Percentiles rank a stretch among this genome's conserved stretches.
These are phyloP conservation scores for Aspergillus glaucus DNA, from an alignment of 2,329 filamentous ascomycete genomes.

Conservation along the genomic window DNA sequence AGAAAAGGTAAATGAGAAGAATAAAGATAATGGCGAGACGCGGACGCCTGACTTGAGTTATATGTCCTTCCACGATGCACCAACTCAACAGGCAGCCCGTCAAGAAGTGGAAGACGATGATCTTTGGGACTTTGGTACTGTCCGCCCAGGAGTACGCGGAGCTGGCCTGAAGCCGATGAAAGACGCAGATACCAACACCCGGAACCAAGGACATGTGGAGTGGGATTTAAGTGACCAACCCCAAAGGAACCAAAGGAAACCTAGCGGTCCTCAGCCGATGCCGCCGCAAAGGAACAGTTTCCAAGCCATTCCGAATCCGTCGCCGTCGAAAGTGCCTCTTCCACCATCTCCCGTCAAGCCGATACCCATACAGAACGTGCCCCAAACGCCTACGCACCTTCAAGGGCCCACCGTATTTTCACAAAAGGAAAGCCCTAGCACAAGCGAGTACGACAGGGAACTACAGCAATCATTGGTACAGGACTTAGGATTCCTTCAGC, in stretches of 20 bases:
- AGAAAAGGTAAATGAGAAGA: constrained; percentile 60
- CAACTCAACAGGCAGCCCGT: constrained; percentile 33
- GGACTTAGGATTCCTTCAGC: constrained; percentile 35
- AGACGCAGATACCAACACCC: constrained; percentile 71
- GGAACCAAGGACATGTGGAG: constrained; percentile 44
- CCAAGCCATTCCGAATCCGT: constrained; percentile 30
- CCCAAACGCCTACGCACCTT: constrained; percentile 44
- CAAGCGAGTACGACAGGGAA: constrained; percentile 36
- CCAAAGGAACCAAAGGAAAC: constrained; percentile 18
- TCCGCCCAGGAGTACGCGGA: constrained; percentile 68
- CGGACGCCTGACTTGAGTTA: constrained; percentile 32
- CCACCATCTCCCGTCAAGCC: constrained; percentile 54
- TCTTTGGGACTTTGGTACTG: constrained; percentile 91
- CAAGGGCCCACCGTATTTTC: constrained; percentile 33
- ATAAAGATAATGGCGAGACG: constrained; percentile 49
- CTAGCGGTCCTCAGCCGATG: constrained; percentile 47
- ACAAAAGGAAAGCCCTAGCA: constrained; percentile 31
- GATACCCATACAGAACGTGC: constrained; percentile 44
- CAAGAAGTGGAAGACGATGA: constrained; percentile 45
- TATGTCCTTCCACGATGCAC: constrained; percentile 44
- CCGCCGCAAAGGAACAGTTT: constrained; percentile 47
- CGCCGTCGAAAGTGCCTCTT: constrained; percentile 56
- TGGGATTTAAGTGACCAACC: constrained; percentile 25
- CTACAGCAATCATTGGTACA: constrained; percentile 37
- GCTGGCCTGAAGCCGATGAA: constrained; percentile 67